Evolutionary conservation across 2,329 filamentous ascomycete species (phyloP).

Genomic region (Colletotrichum trifolii): DNA sequence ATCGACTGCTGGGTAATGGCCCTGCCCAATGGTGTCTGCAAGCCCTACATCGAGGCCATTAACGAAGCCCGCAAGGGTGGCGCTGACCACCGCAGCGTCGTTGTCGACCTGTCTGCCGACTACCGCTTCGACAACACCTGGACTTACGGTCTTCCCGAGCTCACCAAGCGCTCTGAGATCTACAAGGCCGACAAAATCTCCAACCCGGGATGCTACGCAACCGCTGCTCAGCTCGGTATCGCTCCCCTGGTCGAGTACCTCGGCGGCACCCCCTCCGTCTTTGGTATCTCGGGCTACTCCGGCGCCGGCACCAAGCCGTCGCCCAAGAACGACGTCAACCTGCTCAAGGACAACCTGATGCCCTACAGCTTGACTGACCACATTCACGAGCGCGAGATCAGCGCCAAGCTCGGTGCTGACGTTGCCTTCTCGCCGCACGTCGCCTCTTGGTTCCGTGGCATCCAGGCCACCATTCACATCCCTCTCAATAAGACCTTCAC

Average conservation of each 20-base stretch:
- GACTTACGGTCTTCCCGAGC: constrained; percentile 92
- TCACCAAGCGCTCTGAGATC: constrained; percentile 81
- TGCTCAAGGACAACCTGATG: constrained; percentile 87
- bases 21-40: constrained; percentile 93
- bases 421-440: constrained; percentile 94
- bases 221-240: constrained; percentile 90
- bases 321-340: constrained; percentile 90
- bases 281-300: constrained; percentile 93
- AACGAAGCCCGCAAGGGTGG: constrained; percentile 71
- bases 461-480: constrained; percentile 90
- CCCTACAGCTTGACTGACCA: constrained; percentile 93
- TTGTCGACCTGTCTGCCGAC: constrained; percentile 96
- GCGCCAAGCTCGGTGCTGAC: constrained; percentile 76
- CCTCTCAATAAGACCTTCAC: constrained; percentile 88
- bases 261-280: constrained; percentile 82
- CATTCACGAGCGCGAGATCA: constrained; percentile 94
- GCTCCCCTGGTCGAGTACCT: constrained; percentile 82
- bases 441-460: constrained; percentile 96
- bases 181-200: constrained; percentile 83
- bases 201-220: constrained; percentile 96
- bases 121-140: constrained; percentile 88
- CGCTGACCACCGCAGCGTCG: constrained; percentile 71
- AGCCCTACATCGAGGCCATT: constrained; percentile 91
- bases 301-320: constrained; percentile 95
- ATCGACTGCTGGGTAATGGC: constrained; percentile 99